These are phyloP conservation scores for Solanum hybrid DNA, from an alignment of 305 asterid species.

Conservation along the genomic window DNA sequence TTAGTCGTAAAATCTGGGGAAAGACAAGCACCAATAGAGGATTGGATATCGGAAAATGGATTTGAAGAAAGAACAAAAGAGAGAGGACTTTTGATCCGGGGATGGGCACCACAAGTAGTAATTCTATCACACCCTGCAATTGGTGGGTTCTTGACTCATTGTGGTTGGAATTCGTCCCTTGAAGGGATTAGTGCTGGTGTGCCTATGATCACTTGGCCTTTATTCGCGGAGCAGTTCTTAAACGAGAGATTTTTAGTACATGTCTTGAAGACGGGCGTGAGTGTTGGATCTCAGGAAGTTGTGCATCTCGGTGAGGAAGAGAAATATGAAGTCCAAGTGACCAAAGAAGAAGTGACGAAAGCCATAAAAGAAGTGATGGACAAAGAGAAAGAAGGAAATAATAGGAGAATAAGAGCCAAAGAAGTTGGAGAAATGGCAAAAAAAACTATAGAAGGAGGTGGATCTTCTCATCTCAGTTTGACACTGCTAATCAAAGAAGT, in stretches of 20 bases:
- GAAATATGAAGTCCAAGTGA: not conserved
- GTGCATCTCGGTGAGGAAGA: slow-evolving; percentile 35
- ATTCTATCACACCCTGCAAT: slow-evolving; percentile 30
- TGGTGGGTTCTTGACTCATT: slow-evolving; percentile 39
- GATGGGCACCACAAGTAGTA: slow-evolving; percentile 54
- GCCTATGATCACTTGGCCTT: slow-evolving; percentile 52
- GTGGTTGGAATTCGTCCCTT: slow-evolving; percentile 46
- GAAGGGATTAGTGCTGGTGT: slow-evolving; percentile 44
- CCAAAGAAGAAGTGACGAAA: not conserved
- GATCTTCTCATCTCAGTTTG: not conserved
- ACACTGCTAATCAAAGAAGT: slow-evolving; percentile 2
- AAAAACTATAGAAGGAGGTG: not conserved
- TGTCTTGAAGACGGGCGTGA: slow-evolving; percentile 26
- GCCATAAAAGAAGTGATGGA: not conserved
- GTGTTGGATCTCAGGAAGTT: slow-evolving; percentile 31
- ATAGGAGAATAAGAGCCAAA: not conserved
- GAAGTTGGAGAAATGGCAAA: not conserved
- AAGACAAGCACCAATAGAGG: slow-evolving; percentile 9
- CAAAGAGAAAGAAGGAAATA: not conserved
- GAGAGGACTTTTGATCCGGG: slow-evolving; percentile 35
- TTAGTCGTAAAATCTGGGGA: slow-evolving; percentile 10
- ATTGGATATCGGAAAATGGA: slow-evolving; percentile 22
- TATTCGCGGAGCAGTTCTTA: slow-evolving; percentile 39
- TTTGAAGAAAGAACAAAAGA: slow-evolving; percentile 29
- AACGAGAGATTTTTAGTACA: slow-evolving; percentile 35